Evolutionary conservation across 768 basidiomycete genomes (phyloP), one percentile per base, ranked within the genome.

Genomic region (Agrocybe pediades): DNA sequence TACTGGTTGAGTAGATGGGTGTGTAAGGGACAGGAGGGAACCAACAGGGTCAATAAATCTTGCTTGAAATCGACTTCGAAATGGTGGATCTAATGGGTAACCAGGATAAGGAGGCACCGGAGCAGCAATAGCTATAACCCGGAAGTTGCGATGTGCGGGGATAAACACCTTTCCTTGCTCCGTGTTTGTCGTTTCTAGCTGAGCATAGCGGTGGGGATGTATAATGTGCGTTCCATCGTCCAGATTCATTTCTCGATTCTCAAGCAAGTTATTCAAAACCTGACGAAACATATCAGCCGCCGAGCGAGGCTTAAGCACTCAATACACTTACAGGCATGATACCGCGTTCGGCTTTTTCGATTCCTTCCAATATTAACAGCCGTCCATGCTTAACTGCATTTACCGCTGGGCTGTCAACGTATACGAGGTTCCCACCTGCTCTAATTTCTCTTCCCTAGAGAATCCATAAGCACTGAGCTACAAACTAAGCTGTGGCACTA

Each of bases 171-270:
- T 78, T 21, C 72, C 74, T 46, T 65, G 61, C 21, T 67, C 63
- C 25, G 68, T 64, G n/a, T 61, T 64, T 2, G 63, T 62, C 2
- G 66, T 57, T 51, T 80, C 76, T 21, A 87, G 67, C 51, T 82
- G 78, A 16, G 76, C 73, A 59, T 79, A 81, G 24, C 84, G 80
- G 52, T 83, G 80, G 0, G 84, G 80, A 55, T 86, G 85, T 19
- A 88, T 78, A 41, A 88, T 86, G 58, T 87, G 85, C 1, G 84
- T 84, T 27, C 85, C 85, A 53, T 88, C 85, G 57, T 86, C 86
- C 24, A 88, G 67, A 55, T 88, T 86, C 78, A 88, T 84, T 70
- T 88, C 86, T n/a, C 86, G 71, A 63, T 86, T 87, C 68, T 88
- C 86, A 40, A 88, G 62, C 4, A 88, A 71, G 64, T 87, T 88